Evolutionary conservation across 225 moss, liverwort and hornwort species (phyloP).

Genomic region (Asterella californica): DNA sequence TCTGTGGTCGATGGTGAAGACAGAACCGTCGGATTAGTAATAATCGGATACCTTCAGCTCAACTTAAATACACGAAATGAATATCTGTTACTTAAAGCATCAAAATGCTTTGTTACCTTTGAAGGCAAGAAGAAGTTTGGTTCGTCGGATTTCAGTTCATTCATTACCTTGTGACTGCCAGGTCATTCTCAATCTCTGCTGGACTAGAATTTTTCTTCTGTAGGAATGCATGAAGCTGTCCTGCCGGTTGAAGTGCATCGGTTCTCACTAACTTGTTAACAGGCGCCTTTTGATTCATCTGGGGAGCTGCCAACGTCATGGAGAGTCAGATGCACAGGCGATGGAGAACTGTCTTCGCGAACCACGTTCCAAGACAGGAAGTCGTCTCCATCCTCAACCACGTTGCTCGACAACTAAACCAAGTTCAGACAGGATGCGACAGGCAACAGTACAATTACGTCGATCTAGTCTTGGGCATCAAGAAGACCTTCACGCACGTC

Average conservation of each 20-base stretch:
- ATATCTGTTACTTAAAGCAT: background rate
- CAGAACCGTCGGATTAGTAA: background rate
- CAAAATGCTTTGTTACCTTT: background rate
- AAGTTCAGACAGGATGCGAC: background rate
- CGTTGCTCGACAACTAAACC: background rate
- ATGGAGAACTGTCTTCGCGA: background rate
- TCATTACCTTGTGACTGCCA: constrained; percentile 76
- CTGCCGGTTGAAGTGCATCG: constrained; percentile 81
- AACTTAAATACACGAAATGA: background rate
- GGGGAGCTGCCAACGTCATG: constrained; percentile 10
- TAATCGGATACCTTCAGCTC: background rate
- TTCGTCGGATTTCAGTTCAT: background rate
- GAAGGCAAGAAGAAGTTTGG: background rate
- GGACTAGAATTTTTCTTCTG: constrained; percentile 54
- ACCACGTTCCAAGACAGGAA: background rate
- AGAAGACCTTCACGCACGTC: background rate
- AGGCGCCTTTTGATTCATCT: constrained; percentile 56
- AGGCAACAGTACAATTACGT: background rate
- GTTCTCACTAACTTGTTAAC: constrained; percentile 86
- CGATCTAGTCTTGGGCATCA: background rate
- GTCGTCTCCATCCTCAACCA: background rate
- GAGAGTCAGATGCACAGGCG: background rate
- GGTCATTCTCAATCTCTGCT: constrained; percentile 56
- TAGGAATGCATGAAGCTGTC: constrained; percentile 82
- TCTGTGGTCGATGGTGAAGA: background rate